Percentiles rank a stretch among this genome's conserved stretches.
phyloP scores from a whole-genome alignment of 148 eudicot genomes.

The Chenopodium suecicum region DNA sequence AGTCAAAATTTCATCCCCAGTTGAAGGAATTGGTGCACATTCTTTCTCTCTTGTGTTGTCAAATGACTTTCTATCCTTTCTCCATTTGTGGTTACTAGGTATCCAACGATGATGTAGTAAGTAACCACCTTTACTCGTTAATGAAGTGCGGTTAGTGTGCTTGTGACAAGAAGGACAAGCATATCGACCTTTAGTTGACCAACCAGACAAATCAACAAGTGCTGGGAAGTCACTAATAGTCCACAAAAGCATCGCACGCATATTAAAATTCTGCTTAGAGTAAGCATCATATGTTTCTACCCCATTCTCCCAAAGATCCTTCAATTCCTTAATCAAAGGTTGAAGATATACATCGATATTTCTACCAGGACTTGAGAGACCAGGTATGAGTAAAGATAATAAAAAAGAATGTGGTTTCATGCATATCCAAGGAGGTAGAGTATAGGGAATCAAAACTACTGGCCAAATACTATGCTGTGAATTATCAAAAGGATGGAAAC shows the following conservation, averaged over 20 bases:
- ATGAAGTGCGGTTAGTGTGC: not conserved
- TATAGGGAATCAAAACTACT: conserved; percentile 12
- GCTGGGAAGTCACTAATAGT: conserved; percentile 19
- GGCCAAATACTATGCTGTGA: conserved; percentile 16
- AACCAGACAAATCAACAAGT: conserved; percentile 7
- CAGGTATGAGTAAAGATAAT: conserved; percentile 22
- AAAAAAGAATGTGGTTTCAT: conserved; percentile 29
- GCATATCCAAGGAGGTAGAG: conserved; percentile 32
- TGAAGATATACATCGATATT: conserved; percentile 16
- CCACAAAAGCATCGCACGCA: conserved; percentile 14
- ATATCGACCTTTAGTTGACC: conserved; percentile 3
- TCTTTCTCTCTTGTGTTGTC: conserved; percentile 8
- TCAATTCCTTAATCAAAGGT: not conserved
- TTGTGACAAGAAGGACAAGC: conserved; percentile 9
- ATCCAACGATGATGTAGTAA: not conserved
- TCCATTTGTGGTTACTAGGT: not conserved
- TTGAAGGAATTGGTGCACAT: not conserved
- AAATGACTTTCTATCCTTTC: not conserved
- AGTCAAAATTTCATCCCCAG: conserved; percentile 3
- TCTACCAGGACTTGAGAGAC: conserved; percentile 10
- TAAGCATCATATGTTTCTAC: conserved; percentile 16
- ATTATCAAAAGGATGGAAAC: conserved; percentile 30
- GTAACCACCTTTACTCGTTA: not conserved
- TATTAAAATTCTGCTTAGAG: not conserved
- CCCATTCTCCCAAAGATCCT: conserved; percentile 20